These are phyloP conservation scores for Acanthamoeba triangularis DNA, from an alignment of 208 protist species.

Conservation along the genomic window DNA sequence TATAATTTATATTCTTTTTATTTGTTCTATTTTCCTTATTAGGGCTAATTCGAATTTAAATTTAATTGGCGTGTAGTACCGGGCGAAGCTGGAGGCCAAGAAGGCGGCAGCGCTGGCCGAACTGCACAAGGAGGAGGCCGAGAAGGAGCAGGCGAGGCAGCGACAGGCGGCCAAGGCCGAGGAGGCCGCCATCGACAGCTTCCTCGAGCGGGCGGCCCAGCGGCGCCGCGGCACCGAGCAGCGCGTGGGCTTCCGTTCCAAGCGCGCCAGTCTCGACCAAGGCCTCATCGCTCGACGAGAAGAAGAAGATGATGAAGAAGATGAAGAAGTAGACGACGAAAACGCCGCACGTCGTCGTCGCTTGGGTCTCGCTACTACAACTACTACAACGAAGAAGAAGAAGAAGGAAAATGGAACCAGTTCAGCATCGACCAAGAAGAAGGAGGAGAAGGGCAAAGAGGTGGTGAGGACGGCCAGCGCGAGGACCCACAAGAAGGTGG, in stretches of 20 bases:
- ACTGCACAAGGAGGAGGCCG: slow-evolving; percentile 14
- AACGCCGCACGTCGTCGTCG: neutral
- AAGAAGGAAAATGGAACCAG: no score
- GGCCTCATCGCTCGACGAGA: neutral
- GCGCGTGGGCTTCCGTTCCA: neutral
- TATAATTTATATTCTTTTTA: no score
- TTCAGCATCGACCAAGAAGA: neutral
- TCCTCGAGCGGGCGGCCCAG: neutral
- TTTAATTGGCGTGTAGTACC: neutral
- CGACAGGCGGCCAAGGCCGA: slow-evolving; percentile 10
- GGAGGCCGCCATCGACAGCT: slow-evolving; percentile 34
- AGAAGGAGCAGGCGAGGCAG: slow-evolving; percentile 14
- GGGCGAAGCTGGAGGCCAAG: slow-evolving; percentile 15
- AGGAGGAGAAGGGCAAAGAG: slow-evolving; percentile 29
- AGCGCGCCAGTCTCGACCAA: neutral
- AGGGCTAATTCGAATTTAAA: neutral
- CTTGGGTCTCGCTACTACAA: no score
- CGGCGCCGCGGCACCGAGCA: neutral
- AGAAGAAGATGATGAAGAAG: neutral
- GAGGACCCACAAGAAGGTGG: neutral
- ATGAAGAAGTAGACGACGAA: neutral
- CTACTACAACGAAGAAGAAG: no score
- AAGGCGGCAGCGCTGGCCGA: slow-evolving; percentile 6
- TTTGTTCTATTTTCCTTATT: neutral
- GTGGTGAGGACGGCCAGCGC: neutral